phyloP scores from a whole-genome alignment of 208 protist species.

The Herpetomonas muscarum region DNA sequence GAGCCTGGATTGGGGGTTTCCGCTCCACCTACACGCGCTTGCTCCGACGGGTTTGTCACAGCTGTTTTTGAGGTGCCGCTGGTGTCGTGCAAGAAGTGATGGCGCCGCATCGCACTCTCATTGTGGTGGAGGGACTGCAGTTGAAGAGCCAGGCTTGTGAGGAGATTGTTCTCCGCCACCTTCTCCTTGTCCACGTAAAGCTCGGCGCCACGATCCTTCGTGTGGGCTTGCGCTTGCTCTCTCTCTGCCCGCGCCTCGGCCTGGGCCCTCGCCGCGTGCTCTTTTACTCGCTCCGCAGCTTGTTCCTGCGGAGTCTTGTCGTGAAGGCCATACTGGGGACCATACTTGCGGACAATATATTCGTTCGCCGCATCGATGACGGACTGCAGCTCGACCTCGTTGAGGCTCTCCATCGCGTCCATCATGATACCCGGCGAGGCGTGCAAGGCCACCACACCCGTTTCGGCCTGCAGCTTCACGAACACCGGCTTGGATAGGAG shows the following conservation, averaged over 20 bases:
- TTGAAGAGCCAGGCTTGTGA: conserved; percentile 49
- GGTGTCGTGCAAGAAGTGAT: conserved; percentile 28
- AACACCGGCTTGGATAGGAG: conserved; percentile 10
- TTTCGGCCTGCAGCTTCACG: conserved; percentile 17
- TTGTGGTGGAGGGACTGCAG: conserved; percentile 40
- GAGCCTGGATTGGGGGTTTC: not conserved
- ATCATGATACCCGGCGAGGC: conserved; percentile 10
- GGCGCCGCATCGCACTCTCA: conserved; percentile 16
- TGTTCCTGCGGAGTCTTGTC: conserved; percentile 24
- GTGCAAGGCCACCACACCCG: conserved; percentile 20
- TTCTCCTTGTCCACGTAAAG: not conserved
- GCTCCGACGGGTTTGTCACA: not conserved
- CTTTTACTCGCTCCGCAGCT: conserved; percentile 26
- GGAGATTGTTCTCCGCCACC: conserved; percentile 40
- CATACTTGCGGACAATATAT: conserved; percentile 31
- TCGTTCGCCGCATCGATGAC: conserved; percentile 24
- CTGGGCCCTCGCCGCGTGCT: conserved; percentile 7
- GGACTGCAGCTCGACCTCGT: conserved; percentile 9
- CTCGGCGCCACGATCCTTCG: not conserved
- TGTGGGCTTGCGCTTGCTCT: not conserved
- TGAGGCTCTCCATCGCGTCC: conserved; percentile 13
- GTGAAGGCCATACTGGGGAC: not conserved
- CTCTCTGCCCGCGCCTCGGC: not conserved
- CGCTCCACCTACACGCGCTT: not conserved
- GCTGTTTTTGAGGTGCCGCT: not conserved